Evolutionary conservation across 371 early-diverging fungal genomes (phyloP), one percentile per base, ranked within the genome.

Genomic region (Mortierella sp.): DNA sequence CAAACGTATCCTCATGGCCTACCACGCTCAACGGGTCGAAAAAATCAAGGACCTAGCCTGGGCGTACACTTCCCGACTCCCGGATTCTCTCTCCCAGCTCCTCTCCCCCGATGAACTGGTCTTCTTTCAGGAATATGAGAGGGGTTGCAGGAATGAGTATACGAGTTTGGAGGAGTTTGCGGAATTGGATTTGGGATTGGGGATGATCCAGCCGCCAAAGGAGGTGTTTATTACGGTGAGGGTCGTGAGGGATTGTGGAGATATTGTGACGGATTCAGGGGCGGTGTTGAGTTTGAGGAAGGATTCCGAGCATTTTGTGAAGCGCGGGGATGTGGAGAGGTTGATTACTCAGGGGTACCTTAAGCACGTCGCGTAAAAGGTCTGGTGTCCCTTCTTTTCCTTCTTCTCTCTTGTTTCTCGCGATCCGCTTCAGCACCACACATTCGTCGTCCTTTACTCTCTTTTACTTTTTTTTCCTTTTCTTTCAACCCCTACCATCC

Each of bases 1-100:
- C 91, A 97, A 97, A 72, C 95, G 97, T 4, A 93, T 95, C 21
- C 88, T 98, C n/a, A 93, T 98, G 84, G 97, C 97, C 4, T 98
- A 98, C 83, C 97, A 97, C 76, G 90, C 90, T 14, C 93, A 94
- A 38, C 93, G 98, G 1, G 58, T 94, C 32, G 93, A 94, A 75
- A 92, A 93, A 70, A 80, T 98, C 60, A 92, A 93, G 80, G 92
- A 93, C 48, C 84, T 96, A n/a, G 88, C 93, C 7, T 97, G 98
- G 98, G 91, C 77, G 2, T 80, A 68, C 46, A 79, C 78, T 51
- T 60, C 80, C 0, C 60, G 29, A 29, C 54, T 82, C 54, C 75
- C 87, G 2, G 82, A 83, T 27, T 29, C 56, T 12, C 74, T 81
- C 1, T n/a, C 90, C 88, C 76, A 88, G 89, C 49, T 83, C 81